Percentiles rank a stretch among this genome's conserved stretches.
Evolutionary conservation across 352 stramenopile species (phyloP).

Genomic region (Phytophthora brassicae): DNA sequence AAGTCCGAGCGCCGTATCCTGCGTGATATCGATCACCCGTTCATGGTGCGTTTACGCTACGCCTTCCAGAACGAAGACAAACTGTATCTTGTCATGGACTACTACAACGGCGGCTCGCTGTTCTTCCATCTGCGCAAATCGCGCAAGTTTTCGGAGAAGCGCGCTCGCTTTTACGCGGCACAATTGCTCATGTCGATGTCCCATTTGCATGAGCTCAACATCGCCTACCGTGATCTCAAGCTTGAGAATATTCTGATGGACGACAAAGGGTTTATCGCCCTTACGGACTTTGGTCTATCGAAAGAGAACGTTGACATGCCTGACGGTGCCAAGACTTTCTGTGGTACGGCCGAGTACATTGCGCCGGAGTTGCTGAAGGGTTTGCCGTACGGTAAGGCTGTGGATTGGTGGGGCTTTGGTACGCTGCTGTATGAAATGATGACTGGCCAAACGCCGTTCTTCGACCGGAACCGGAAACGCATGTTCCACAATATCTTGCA

Average conservation of each 20-base stretch:
- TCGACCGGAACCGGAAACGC: constrained; percentile 78
- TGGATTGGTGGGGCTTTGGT: constrained; percentile 89
- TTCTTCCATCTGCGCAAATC: constrained; percentile 85
- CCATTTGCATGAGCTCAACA: constrained; percentile 87
- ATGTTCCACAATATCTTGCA: constrained; percentile 90
- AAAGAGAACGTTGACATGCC: no score
- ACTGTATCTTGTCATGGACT: constrained; percentile 90
- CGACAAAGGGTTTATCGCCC: constrained; percentile 75
- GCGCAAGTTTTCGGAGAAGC: constrained; percentile 65
- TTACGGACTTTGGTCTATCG: constrained; percentile 88
- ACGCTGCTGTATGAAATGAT: constrained; percentile 91
- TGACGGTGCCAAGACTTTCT: constrained; percentile 83
- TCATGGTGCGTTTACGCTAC: constrained; percentile 86
- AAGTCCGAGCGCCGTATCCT: constrained; percentile 89
- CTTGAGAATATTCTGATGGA: constrained; percentile 91
- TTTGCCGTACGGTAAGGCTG: constrained; percentile 81
- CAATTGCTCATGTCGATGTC: constrained; percentile 81
- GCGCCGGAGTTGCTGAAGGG: constrained; percentile 80
- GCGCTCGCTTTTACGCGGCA: constrained; percentile 84
- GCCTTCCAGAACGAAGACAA: constrained; percentile 90
- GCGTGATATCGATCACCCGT: constrained; percentile 87
- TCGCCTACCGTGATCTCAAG: constrained; percentile 91
- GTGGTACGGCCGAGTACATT: constrained; percentile 84
- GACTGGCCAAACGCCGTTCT: constrained; percentile 80
- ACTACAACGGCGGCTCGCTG: constrained; percentile 84